Evolutionary conservation across 495 filamentous ascomycete species (phyloP).

Genomic region (Penicillium fimorum): DNA sequence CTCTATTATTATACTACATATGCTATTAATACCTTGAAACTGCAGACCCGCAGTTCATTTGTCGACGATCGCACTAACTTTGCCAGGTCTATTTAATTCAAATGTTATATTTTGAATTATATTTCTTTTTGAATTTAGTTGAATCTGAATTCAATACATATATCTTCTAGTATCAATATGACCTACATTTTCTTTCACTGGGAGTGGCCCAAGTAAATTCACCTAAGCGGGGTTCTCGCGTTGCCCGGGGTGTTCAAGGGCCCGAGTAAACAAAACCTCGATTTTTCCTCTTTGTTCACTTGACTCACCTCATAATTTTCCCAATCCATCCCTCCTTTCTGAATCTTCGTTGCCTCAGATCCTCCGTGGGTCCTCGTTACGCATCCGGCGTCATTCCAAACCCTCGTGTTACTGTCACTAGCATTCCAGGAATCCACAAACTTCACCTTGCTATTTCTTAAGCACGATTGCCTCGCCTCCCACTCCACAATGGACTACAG

Average conservation of each 20-base stretch:
- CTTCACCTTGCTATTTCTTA: slow-evolving; percentile 7
- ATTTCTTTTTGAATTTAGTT: background rate
- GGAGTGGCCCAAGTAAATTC: background rate
- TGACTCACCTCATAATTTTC: background rate
- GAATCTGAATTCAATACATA: background rate
- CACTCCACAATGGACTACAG: slow-evolving; percentile 56
- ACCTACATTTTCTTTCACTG: background rate
- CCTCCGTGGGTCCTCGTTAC: slow-evolving; percentile 34
- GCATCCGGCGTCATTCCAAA: slow-evolving; percentile 46
- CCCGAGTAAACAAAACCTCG: slow-evolving; percentile 9
- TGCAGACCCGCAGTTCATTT: slow-evolving; percentile 16
- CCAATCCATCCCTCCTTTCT: slow-evolving; percentile 7
- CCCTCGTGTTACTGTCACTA: slow-evolving; percentile 33
- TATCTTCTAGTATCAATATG: background rate
- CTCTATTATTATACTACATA: background rate
- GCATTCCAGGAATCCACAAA: slow-evolving; percentile 28
- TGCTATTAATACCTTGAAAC: slow-evolving; percentile 5
- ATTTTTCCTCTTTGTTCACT: slow-evolving; percentile 5
- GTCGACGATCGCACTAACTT: slow-evolving; percentile 16
- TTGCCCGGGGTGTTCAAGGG: slow-evolving; percentile 6
- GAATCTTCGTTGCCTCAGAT: slow-evolving; percentile 10
- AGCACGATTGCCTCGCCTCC: slow-evolving; percentile 3
- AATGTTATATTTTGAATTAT: background rate
- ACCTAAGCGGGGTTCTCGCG: slow-evolving; percentile 7
- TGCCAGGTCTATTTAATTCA: background rate